phyloP scores from a whole-genome alignment of 208 protist species.

The Blastocrithidia nonstop region DNA sequence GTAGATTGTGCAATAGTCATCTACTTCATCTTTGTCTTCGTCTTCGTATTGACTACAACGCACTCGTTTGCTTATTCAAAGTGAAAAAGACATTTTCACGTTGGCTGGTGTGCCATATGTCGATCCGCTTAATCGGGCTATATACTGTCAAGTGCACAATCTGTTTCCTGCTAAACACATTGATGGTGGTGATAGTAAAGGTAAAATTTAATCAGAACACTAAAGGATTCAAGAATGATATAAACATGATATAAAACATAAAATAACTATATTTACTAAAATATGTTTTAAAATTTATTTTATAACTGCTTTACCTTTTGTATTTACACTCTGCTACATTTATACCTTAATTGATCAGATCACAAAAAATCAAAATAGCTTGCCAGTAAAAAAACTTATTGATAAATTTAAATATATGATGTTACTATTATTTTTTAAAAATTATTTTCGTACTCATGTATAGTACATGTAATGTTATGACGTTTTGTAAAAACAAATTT shows the following conservation, averaged over 20 bases:
- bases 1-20: too few relatives aligned
- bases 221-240: too few relatives aligned
- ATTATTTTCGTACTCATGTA: too few relatives aligned
- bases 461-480: too few relatives aligned
- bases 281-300: not conserved
- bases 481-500: too few relatives aligned
- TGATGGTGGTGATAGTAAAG: not conserved
- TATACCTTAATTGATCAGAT: not conserved
- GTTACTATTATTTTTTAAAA: too few relatives aligned
- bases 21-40: too few relatives aligned
- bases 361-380: too few relatives aligned
- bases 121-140: conserved; percentile 32
- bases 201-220: too few relatives aligned
- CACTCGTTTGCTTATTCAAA: conserved; percentile 9
- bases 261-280: not conserved
- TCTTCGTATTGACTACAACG: too few relatives aligned
- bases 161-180: not conserved
- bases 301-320: not conserved
- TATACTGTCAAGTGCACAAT: conserved; percentile 34
- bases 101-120: conserved; percentile 31
- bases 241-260: not conserved
- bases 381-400: too few relatives aligned
- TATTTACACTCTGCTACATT: not conserved
- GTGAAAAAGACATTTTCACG: conserved; percentile 31
- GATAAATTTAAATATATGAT: too few relatives aligned